phyloP scores from a whole-genome alignment of 768 basidiomycete genomes.

The Termitomyces sp. region DNA sequence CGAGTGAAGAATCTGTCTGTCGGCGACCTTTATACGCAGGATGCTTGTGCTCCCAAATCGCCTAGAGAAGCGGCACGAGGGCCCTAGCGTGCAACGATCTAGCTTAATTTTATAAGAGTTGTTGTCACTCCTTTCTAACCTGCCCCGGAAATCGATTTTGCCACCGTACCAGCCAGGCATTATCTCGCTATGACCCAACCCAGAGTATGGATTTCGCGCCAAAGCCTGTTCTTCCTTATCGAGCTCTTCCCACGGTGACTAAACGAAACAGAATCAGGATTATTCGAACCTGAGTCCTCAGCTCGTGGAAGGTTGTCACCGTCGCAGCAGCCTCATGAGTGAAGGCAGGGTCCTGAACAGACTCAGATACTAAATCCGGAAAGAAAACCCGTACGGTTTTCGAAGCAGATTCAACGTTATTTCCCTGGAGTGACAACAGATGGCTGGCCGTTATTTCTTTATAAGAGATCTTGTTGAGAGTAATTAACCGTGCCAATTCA shows the following conservation, averaged over 20 bases:
- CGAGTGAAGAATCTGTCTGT: conserved; percentile 24
- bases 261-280: background rate
- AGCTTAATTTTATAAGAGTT: conserved; percentile 35
- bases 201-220: conserved; percentile 22
- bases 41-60: conserved; percentile 60
- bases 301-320: conserved; percentile 13
- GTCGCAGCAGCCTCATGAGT: conserved; percentile 30
- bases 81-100: conserved; percentile 41
- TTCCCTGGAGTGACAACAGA: conserved; percentile 22
- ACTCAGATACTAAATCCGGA: background rate
- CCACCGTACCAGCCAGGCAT: conserved; percentile 54
- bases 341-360: conserved; percentile 20
- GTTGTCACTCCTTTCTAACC: conserved; percentile 16
- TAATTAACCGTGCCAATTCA: conserved; percentile 42
- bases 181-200: conserved; percentile 35
- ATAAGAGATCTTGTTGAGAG: conserved; percentile 17
- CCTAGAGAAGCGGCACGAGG: conserved; percentile 53
- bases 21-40: conserved; percentile 40
- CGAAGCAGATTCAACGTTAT: conserved; percentile 26
- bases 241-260: conserved; percentile 63
- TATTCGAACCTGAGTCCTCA: background rate
- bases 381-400: conserved; percentile 13
- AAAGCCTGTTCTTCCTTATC: conserved; percentile 47
- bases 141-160: conserved; percentile 47
- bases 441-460: conserved; percentile 20